phyloP scores from a whole-genome alignment of 768 basidiomycete species.

The Boletellus ananas region DNA sequence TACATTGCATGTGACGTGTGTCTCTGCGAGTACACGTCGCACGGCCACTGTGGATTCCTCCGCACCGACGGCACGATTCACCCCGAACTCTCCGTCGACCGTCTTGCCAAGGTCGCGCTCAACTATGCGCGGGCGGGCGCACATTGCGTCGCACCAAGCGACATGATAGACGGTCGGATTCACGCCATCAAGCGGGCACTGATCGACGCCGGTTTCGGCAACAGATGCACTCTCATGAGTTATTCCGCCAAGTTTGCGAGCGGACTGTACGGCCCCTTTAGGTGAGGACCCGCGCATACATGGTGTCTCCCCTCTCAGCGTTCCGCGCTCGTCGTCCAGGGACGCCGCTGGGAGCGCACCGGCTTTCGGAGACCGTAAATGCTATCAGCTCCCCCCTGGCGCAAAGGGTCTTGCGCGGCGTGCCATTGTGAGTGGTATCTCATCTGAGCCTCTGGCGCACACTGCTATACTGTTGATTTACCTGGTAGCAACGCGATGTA shows the following conservation, averaged over 20 bases:
- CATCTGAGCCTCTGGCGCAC: background rate
- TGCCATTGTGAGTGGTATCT: constrained; percentile 70
- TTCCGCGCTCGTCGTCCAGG: constrained; percentile 36
- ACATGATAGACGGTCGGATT: constrained; percentile 99
- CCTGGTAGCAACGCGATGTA: constrained; percentile 73
- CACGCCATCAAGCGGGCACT: constrained; percentile 82
- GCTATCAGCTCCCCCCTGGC: constrained; percentile 92
- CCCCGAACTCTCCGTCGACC: constrained; percentile 71
- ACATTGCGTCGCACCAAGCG: constrained; percentile 96
- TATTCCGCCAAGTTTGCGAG: constrained; percentile 99
- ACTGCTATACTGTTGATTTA: background rate
- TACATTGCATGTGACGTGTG: constrained; percentile 96
- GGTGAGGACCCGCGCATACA: constrained; percentile 44
- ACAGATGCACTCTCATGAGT: constrained; percentile 90
- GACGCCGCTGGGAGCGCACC: constrained; percentile 98
- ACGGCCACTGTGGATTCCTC: constrained; percentile 92
- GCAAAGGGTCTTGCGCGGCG: constrained; percentile 88
- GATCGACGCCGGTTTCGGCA: constrained; percentile 80
- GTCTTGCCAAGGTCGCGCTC: constrained; percentile 89
- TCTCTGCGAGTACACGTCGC: constrained; percentile 99
- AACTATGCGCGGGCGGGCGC: constrained; percentile 94
- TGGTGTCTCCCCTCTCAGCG: background rate
- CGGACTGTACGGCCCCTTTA: constrained; percentile 92
- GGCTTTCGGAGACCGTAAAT: constrained; percentile 92
- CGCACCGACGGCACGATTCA: constrained; percentile 73